phyloP scores from a whole-genome alignment of 139 green algal genomes.

The Chlorella sp. region DNA sequence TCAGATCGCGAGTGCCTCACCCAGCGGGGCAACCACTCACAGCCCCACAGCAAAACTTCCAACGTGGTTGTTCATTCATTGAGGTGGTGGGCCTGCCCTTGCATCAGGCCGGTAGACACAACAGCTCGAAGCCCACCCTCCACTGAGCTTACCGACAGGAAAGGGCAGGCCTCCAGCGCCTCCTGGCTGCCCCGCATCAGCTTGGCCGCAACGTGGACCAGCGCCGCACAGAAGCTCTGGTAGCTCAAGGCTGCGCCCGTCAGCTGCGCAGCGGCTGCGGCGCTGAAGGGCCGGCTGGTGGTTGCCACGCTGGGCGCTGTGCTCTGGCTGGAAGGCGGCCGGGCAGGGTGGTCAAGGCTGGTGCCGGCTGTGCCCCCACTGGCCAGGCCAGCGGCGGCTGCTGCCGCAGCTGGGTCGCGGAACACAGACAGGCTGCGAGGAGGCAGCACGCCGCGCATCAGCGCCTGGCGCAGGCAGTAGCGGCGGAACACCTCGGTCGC shows the following conservation, averaged over 20 bases:
- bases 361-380: too few species aligned
- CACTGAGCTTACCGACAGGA: slow-evolving; percentile 49
- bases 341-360: not conserved
- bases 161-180: slow-evolving; percentile 44
- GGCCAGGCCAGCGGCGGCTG: too few species aligned
- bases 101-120: too few species aligned
- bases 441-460: slow-evolving; percentile 37
- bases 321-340: slow-evolving; percentile 13
- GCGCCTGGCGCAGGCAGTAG: slow-evolving; percentile 28
- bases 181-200: slow-evolving; percentile 22
- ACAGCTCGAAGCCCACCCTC: not conserved
- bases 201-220: slow-evolving; percentile 51
- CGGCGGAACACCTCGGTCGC: slow-evolving; percentile 28
- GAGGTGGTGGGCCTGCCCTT: not conserved
- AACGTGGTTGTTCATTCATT: not conserved
- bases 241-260: slow-evolving; percentile 45
- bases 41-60: too few species aligned
- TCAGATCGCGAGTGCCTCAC: too few species aligned
- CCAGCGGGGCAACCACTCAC: too few species aligned
- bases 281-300: not conserved
- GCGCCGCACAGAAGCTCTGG: slow-evolving; percentile 59
- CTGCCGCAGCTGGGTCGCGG: too few species aligned
- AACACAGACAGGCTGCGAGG: not conserved
- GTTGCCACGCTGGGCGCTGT: not conserved
- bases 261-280: not conserved